Evolutionary conservation across 345 rosid genomes (phyloP).

Genomic region (Xanthoceras sorbifolium): DNA sequence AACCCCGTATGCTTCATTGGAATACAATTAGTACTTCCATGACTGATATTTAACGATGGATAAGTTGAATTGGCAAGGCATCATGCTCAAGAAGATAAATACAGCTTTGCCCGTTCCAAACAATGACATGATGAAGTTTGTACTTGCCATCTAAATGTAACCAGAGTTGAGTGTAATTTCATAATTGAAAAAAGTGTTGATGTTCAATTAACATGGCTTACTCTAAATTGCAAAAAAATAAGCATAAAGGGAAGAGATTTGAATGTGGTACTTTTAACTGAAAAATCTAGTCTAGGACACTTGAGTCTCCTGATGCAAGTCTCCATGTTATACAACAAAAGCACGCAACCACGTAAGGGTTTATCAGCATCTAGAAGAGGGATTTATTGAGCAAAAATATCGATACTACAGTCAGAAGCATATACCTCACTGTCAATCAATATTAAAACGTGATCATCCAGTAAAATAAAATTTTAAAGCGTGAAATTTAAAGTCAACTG

Average conservation of each 20-base stretch:
- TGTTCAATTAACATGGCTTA: neutral
- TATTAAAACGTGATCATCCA: constrained; percentile 2
- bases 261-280: neutral
- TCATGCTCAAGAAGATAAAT: too few relatives aligned
- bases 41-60: neutral
- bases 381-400: neutral
- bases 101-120: too few relatives aligned
- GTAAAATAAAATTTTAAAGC: constrained; percentile 4
- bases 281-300: neutral
- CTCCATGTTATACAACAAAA: neutral
- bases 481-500: constrained; percentile 9
- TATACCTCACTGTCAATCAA: neutral
- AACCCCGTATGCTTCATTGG: too few relatives aligned
- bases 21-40: too few relatives aligned
- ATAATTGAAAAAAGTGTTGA: too few relatives aligned
- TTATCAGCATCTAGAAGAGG: too few relatives aligned
- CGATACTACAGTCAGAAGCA: neutral
- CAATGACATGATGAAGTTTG: too few relatives aligned
- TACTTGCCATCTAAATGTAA: too few relatives aligned
- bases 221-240: neutral
- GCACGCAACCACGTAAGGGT: too few relatives aligned
- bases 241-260: neutral
- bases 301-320: neutral
- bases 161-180: too few relatives aligned
- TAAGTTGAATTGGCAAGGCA: neutral